Evolutionary conservation across 164 flowering plant species (phyloP).

Genomic region (Magnolia changhungtana): DNA sequence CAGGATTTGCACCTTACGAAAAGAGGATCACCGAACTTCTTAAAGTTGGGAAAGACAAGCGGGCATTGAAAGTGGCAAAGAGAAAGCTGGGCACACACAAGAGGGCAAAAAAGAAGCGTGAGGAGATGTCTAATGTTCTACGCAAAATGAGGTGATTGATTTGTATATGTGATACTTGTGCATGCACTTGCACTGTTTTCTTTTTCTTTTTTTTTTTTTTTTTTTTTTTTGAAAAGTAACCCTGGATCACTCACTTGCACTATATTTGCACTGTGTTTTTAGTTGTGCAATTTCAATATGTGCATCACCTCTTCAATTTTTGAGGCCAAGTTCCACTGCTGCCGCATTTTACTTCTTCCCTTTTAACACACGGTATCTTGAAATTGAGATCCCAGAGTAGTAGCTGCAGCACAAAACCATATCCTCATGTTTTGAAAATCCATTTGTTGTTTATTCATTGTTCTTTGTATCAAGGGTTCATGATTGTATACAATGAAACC

Average conservation of each 20-base stretch:
- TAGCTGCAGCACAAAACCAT: too few species aligned
- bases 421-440: too few species aligned
- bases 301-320: background rate
- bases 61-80: slow-evolving; percentile 50
- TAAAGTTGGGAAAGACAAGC: slow-evolving; percentile 59
- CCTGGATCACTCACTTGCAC: background rate
- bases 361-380: too few species aligned
- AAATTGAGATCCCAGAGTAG: too few species aligned
- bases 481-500: too few species aligned
- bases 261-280: background rate
- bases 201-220: too few species aligned
- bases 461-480: too few species aligned
- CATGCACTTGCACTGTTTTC: background rate
- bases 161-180: background rate
- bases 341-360: background rate
- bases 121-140: slow-evolving; percentile 57
- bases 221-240: background rate
- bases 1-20: slow-evolving; percentile 60
- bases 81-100: slow-evolving; percentile 52
- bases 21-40: slow-evolving; percentile 65
- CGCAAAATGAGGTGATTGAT: slow-evolving; percentile 49
- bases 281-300: background rate
- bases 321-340: background rate
- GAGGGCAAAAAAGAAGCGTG: slow-evolving; percentile 61
- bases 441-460: too few species aligned